Percentiles rank a stretch among this genome's conserved stretches.
These are phyloP conservation scores for Ganoderma sp. DNA, from an alignment of 1,284 basidiomycete genomes.

Conservation along the genomic window DNA sequence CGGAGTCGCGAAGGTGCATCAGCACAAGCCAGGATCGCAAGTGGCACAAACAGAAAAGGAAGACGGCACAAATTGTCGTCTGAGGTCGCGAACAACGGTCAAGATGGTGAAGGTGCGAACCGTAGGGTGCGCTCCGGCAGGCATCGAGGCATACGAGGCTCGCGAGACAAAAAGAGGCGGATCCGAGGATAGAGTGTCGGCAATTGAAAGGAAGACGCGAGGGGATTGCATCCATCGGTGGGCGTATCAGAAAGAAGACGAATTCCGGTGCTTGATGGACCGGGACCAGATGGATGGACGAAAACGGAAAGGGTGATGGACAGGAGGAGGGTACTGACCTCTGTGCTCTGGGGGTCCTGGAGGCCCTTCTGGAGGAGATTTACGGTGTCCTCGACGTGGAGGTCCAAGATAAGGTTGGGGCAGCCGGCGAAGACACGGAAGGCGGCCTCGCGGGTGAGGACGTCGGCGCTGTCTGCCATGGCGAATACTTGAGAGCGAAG, in stretches of 20 bases:
- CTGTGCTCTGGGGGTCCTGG: constrained; percentile 64
- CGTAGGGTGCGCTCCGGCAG: no score
- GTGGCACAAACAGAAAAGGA: no score
- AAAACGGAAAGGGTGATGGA: not conserved
- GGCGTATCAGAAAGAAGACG: constrained; percentile 13
- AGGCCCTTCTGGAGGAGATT: constrained; percentile 67
- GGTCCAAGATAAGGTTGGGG: constrained; percentile 73
- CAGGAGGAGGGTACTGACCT: constrained; percentile 48
- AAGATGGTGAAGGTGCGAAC: no score
- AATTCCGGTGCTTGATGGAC: constrained; percentile 6
- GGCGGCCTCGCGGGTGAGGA: constrained; percentile 57
- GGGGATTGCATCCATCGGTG: constrained; percentile 5
- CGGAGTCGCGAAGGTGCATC: not conserved
- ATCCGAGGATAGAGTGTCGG: not conserved
- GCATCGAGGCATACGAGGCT: no score
- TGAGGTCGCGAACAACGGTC: no score
- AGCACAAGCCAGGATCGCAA: no score
- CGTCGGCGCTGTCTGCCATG: constrained; percentile 58
- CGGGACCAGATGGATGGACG: not conserved
- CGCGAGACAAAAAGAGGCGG: not conserved
- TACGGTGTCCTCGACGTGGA: constrained; percentile 70
- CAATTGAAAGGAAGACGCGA: constrained; percentile 5
- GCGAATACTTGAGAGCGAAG: constrained; percentile 71
- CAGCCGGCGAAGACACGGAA: constrained; percentile 72
- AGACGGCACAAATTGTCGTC: no score